phyloP scores from a whole-genome alignment of 2,329 filamentous ascomycete species.

The Thyridium curvatum region DNA sequence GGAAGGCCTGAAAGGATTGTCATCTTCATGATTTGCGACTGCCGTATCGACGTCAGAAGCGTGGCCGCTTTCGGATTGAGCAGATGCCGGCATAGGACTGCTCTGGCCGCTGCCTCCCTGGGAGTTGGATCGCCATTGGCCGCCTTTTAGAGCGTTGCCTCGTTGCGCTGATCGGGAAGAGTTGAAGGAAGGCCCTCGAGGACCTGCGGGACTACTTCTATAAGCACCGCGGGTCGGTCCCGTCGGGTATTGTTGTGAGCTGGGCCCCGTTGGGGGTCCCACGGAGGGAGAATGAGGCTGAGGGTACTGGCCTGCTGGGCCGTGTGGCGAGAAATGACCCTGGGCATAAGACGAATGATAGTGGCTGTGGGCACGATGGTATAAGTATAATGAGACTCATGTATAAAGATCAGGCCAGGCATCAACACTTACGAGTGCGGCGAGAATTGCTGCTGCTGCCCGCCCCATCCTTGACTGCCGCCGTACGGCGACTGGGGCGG shows the following conservation, averaged over 20 bases:
- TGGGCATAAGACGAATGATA: no score
- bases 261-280: conserved; percentile 49
- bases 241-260: conserved; percentile 45
- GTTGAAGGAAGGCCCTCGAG: conserved; percentile 53
- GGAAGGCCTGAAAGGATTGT: conserved; percentile 56
- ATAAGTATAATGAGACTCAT: no score
- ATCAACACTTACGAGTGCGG: conserved; percentile 33
- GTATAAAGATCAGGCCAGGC: no score
- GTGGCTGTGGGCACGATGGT: no score
- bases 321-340: conserved; percentile 31
- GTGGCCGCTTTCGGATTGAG: conserved; percentile 18
- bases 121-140: conserved; percentile 63
- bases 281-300: conserved; percentile 44
- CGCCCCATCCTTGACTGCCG: conserved; percentile 29
- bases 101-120: conserved; percentile 24
- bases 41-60: conserved; percentile 11
- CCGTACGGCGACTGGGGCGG: conserved; percentile 34
- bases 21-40: conserved; percentile 22
- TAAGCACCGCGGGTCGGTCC: conserved; percentile 37
- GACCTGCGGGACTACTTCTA: conserved; percentile 44
- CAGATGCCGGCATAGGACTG: conserved; percentile 11
- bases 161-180: conserved; percentile 45
- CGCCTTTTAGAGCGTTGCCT: conserved; percentile 56
- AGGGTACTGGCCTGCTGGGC: conserved; percentile 49
- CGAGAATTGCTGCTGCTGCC: conserved; percentile 26